Conservation (phyloP, 345 rosid species). For the Populus ilicifolia region DNA sequence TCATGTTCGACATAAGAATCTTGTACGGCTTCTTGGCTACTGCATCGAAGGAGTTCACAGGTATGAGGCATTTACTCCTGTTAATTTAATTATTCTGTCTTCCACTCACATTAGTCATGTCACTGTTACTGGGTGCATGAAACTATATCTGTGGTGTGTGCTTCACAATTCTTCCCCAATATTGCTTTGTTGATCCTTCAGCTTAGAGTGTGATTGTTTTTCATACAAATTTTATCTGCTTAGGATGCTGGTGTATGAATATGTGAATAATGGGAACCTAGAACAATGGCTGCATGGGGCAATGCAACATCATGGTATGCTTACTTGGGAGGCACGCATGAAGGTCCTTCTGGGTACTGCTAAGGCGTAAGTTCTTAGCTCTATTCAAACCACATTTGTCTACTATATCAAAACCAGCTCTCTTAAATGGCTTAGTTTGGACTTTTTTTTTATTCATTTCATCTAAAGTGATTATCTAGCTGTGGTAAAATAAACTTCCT, state of each 20-base stretch:
- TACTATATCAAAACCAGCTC: background rate
- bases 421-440: background rate
- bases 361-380: constrained; percentile 23
- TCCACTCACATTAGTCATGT: background rate
- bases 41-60: constrained; percentile 93
- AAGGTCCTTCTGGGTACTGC: constrained; percentile 33
- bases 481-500: background rate
- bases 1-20: constrained; percentile 92
- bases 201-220: background rate
- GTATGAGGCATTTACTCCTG: constrained; percentile 30
- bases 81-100: background rate
- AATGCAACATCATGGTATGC: constrained; percentile 20
- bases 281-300: constrained; percentile 31
- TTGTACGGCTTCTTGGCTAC: constrained; percentile 86
- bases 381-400: background rate
- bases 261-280: constrained; percentile 28
- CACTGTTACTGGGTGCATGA: background rate
- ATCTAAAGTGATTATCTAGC: background rate
- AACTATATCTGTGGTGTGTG: background rate
- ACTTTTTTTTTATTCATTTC: background rate
- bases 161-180: background rate
- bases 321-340: constrained; percentile 31
- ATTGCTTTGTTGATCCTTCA: background rate
- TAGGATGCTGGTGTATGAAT: constrained; percentile 29
- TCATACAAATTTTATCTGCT: background rate